Evolutionary conservation across 192 early-diverging fungal species (phyloP).

Genomic region (Obelidium mucronatum): DNA sequence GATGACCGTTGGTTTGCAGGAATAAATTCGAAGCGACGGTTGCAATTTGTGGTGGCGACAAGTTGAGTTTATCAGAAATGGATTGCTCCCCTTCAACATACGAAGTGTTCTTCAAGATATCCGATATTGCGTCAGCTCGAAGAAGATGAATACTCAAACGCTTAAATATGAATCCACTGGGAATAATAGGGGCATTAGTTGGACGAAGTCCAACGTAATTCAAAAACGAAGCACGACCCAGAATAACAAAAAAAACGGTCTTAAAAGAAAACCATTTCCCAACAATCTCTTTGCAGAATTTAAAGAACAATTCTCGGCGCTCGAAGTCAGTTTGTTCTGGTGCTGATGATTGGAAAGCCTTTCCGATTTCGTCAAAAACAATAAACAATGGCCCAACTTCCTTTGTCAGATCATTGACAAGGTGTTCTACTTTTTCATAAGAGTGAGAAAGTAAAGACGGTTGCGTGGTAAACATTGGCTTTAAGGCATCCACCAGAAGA

Average conservation of each 20-base stretch:
- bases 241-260: constrained; percentile 29
- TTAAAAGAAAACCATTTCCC: constrained; percentile 21
- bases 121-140: neutral
- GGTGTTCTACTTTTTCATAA: neutral
- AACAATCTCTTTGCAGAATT: constrained; percentile 11
- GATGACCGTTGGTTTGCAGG: constrained; percentile 4
- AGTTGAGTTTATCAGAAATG: neutral
- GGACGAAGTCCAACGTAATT: constrained; percentile 1
- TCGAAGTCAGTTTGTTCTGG: neutral
- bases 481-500: neutral
- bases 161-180: neutral
- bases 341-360: neutral
- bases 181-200: neutral
- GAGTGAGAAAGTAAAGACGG: constrained; percentile 12
- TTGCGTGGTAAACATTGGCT: neutral
- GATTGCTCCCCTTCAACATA: neutral
- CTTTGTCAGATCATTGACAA: constrained; percentile 19
- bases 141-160: constrained; percentile 17
- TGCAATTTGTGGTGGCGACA: neutral
- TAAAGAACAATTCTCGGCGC: constrained; percentile 21
- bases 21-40: neutral
- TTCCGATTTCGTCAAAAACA: constrained; percentile 34
- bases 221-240: constrained; percentile 18
- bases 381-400: constrained; percentile 32
- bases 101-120: neutral